Evolutionary conservation across 805 yeast species (phyloP).

Genomic region (Saturnispora quitensis): DNA sequence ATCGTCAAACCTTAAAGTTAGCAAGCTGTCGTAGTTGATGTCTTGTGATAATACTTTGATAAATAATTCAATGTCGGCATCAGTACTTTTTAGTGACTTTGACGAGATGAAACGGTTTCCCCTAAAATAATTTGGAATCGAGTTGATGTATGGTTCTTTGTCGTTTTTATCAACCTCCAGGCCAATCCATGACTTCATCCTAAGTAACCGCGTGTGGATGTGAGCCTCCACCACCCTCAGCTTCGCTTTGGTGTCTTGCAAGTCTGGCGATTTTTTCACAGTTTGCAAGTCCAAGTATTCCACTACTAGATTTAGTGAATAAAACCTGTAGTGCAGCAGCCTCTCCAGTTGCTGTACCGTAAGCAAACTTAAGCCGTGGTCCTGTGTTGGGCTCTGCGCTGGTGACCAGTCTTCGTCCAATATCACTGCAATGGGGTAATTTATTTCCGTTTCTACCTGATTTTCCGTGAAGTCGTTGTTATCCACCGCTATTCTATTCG

Average conservation of each 20-base stretch:
- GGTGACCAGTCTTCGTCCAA: not conserved
- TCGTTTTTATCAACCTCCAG: conserved; percentile 6
- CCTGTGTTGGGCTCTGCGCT: not conserved
- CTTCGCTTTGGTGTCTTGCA: not conserved
- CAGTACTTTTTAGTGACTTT: not conserved
- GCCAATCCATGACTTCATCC: conserved; percentile 37
- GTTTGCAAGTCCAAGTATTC: not conserved
- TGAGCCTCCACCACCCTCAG: conserved; percentile 6
- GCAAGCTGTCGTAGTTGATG: conserved; percentile 23
- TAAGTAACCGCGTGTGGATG: conserved; percentile 22
- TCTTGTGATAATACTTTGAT: conserved; percentile 19
- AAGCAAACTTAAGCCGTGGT: not conserved
- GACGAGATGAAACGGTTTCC: not conserved
- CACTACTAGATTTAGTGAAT: conserved; percentile 22
- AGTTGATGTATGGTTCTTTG: conserved; percentile 21
- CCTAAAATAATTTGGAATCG: conserved; percentile 28
- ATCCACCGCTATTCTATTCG: not conserved
- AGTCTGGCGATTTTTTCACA: not conserved
- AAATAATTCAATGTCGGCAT: conserved; percentile 7
- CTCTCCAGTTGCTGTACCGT: conserved; percentile 4
- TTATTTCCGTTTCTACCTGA: conserved; percentile 5
- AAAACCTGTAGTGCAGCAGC: conserved; percentile 21
- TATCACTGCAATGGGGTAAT: conserved; percentile 6
- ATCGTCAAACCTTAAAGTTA: conserved; percentile 18
- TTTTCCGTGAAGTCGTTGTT: not conserved